phyloP scores from a whole-genome alignment of 1,139 yeast species.

The Geotrichum histeridarum region DNA sequence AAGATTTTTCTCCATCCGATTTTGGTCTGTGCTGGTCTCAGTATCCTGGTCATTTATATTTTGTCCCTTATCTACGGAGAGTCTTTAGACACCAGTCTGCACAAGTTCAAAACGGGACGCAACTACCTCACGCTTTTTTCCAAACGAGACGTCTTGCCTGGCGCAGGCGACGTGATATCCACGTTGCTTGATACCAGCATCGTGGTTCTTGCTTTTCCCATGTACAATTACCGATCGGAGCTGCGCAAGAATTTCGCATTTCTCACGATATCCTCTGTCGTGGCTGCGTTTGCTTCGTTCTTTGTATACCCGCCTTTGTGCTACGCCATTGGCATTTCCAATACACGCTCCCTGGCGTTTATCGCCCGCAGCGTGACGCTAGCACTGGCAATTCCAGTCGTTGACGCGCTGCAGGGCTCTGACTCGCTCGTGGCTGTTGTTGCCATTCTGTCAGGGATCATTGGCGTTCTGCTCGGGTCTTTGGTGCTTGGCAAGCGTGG shows the following conservation, averaged over 20 bases:
- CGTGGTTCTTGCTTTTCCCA: slow-evolving; percentile 69
- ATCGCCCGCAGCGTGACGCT: slow-evolving; percentile 78
- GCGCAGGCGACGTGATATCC: slow-evolving; percentile 71
- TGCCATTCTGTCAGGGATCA: slow-evolving; percentile 70
- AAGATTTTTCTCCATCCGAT: slow-evolving; percentile 64
- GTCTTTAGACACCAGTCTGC: slow-evolving; percentile 32
- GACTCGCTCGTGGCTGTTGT: slow-evolving; percentile 72
- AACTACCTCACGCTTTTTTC: slow-evolving; percentile 58
- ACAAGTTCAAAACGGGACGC: slow-evolving; percentile 62
- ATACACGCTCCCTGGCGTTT: slow-evolving; percentile 62
- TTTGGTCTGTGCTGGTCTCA: slow-evolving; percentile 55
- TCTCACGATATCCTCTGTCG: slow-evolving; percentile 55
- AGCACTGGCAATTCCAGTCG: slow-evolving; percentile 73
- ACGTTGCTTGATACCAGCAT: slow-evolving; percentile 72
- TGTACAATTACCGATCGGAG: slow-evolving; percentile 69
- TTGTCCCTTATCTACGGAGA: slow-evolving; percentile 47
- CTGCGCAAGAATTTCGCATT: slow-evolving; percentile 54
- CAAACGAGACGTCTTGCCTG: slow-evolving; percentile 51
- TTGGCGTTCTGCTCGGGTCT: slow-evolving; percentile 69
- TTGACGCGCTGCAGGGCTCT: slow-evolving; percentile 60
- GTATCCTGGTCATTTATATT: slow-evolving; percentile 58
- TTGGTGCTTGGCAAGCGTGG: slow-evolving; percentile 40
- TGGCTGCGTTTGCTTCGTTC: slow-evolving; percentile 54
- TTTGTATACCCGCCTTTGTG: slow-evolving; percentile 67
- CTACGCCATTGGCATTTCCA: slow-evolving; percentile 56